Conservation (phyloP, 2,329 filamentous ascomycete species). For the Monosporascus sp. region DNA sequence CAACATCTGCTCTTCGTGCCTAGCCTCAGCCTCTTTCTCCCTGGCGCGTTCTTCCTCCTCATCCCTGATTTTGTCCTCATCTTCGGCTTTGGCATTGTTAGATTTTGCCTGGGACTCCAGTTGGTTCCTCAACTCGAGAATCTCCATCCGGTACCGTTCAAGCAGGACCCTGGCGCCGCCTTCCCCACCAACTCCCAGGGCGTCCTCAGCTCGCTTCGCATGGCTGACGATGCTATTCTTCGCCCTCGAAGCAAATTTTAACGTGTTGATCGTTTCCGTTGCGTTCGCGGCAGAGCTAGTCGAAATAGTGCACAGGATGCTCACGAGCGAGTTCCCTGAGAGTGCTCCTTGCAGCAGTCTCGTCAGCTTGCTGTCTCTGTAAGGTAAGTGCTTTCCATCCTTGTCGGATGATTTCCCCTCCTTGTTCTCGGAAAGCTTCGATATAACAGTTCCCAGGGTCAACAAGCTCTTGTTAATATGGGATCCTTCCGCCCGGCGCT, state of each 20-base stretch:
- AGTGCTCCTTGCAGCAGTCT: conserved; percentile 86
- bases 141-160: conserved; percentile 92
- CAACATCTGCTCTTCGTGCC: conserved; percentile 94
- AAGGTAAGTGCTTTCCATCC: conserved; percentile 88
- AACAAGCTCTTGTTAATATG: conserved; percentile 98
- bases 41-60: conserved; percentile 67
- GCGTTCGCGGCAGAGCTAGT: conserved; percentile 68
- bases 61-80: conserved; percentile 57
- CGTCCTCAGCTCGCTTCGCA: conserved; percentile 90
- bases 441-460: conserved; percentile 92
- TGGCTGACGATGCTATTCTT: conserved; percentile 98
- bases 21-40: conserved; percentile 74
- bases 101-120: conserved; percentile 76
- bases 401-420: conserved; percentile 67
- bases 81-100: conserved; percentile 56
- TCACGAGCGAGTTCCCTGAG: conserved; percentile 89
- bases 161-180: conserved; percentile 80
- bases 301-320: conserved; percentile 95
- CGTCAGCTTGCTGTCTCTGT: conserved; percentile 95
- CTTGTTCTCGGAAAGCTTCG: conserved; percentile 82
- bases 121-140: conserved; percentile 72
- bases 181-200: conserved; percentile 73
- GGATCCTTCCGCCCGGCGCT: conserved; percentile 86
- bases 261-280: conserved; percentile 85
- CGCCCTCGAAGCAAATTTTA: conserved; percentile 93